Evolutionary conservation across 345 rosid species (phyloP).

Genomic region (Cardamine chenopodiifolia): DNA sequence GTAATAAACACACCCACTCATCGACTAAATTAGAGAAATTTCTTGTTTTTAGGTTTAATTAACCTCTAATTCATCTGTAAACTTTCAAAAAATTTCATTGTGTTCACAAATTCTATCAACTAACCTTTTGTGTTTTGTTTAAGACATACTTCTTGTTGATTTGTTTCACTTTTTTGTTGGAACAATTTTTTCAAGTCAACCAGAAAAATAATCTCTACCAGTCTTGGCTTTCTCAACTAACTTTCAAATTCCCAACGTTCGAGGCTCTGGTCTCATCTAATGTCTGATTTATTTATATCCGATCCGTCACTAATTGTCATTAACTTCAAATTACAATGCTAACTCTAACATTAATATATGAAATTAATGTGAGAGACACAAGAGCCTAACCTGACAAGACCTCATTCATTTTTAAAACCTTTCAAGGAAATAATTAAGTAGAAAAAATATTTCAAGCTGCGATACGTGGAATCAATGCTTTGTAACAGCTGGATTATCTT

Average conservation of each 20-base stretch:
- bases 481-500: constrained; percentile 27
- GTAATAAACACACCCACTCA: too few species aligned
- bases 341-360: constrained; percentile 3
- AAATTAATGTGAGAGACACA: constrained; percentile 16
- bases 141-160: neutral
- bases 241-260: constrained; percentile 30
- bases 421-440: neutral
- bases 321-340: neutral
- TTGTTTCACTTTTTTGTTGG: constrained; percentile 10
- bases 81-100: too few species aligned
- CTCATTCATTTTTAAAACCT: neutral
- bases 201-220: constrained; percentile 14
- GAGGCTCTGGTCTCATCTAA: constrained; percentile 22
- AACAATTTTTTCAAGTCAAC: constrained; percentile 21
- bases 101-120: too few species aligned
- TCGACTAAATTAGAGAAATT: too few species aligned
- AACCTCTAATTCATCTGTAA: too few species aligned
- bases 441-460: neutral
- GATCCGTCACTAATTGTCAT: neutral
- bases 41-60: too few species aligned
- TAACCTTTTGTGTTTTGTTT: too few species aligned
- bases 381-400: constrained; percentile 23
- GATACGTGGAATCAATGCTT: neutral
- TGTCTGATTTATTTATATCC: neutral
- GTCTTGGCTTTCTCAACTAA: constrained; percentile 38